phyloP scores from a whole-genome alignment of 1,284 basidiomycete species.

The Ceratobasidium sp. region DNA sequence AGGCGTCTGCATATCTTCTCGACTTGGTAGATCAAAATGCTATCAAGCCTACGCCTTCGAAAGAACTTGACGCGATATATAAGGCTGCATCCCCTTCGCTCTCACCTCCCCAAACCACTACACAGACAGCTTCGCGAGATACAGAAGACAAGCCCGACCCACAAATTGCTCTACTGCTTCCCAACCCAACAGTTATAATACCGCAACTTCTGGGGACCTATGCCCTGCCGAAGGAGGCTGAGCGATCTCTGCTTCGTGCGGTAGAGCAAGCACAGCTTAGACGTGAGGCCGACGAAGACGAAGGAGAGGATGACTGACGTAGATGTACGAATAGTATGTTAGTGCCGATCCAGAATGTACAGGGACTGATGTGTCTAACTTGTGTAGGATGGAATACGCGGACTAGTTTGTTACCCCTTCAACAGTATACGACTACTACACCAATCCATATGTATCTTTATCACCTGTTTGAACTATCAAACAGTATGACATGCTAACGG shows the following conservation, averaged over 20 bases:
- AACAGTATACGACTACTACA: too few relatives aligned
- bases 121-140: neutral
- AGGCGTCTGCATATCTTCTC: conserved; percentile 73
- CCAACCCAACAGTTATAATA: conserved; percentile 29
- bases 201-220: conserved; percentile 31
- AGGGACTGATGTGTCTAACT: too few relatives aligned
- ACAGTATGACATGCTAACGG: too few relatives aligned
- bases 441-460: too few relatives aligned
- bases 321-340: neutral
- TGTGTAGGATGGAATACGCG: too few relatives aligned
- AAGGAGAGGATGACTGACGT: neutral
- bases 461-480: too few relatives aligned
- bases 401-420: too few relatives aligned
- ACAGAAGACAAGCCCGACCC: conserved; percentile 34
- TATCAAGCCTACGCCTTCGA: conserved; percentile 65
- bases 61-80: conserved; percentile 69
- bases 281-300: conserved; percentile 11
- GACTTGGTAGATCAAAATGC: conserved; percentile 65
- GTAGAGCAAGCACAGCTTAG: conserved; percentile 46
- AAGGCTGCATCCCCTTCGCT: conserved; percentile 52
- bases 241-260: conserved; percentile 45
- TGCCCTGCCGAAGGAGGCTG: conserved; percentile 38
- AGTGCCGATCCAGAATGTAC: too few relatives aligned
- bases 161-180: conserved; percentile 29
- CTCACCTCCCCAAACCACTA: conserved; percentile 43